phyloP scores from a whole-genome alignment of 2,329 filamentous ascomycete species.

The Diaporthe citrichinensis region DNA sequence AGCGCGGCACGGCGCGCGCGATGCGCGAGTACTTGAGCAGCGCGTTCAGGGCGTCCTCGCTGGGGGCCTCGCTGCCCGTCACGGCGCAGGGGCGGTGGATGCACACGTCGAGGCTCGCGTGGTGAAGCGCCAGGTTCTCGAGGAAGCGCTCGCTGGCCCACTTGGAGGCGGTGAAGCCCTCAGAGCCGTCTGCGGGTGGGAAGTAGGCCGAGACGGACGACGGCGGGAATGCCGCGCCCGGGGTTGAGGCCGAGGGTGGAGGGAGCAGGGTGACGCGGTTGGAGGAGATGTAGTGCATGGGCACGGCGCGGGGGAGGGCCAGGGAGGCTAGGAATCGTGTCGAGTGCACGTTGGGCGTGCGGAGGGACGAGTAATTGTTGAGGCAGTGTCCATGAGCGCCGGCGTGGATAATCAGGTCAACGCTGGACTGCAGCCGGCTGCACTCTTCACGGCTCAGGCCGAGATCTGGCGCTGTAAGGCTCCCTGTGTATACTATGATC shows the following conservation, averaged over 20 bases:
- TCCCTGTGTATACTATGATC: neutral
- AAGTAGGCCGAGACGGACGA: conserved; percentile 2
- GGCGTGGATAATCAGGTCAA: conserved; percentile 65
- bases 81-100: conserved; percentile 3
- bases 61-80: neutral
- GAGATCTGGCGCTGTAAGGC: neutral
- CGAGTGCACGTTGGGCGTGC: conserved; percentile 52
- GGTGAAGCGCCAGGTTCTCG: neutral
- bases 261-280: conserved; percentile 28
- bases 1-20: too few species aligned
- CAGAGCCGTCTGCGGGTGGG: conserved; percentile 11
- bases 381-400: conserved; percentile 57
- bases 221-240: neutral
- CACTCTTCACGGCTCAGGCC: conserved; percentile 10
- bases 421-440: neutral
- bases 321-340: conserved; percentile 53
- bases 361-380: conserved; percentile 54
- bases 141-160: conserved; percentile 18
- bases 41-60: too few species aligned
- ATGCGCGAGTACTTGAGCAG: too few species aligned
- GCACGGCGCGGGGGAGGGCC: conserved; percentile 42
- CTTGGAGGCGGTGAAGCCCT: conserved; percentile 1
- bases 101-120: neutral
- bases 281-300: conserved; percentile 51
- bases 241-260: too few species aligned